Conservation (phyloP, 129 eudicot species). For the Calendula officinalis region DNA sequence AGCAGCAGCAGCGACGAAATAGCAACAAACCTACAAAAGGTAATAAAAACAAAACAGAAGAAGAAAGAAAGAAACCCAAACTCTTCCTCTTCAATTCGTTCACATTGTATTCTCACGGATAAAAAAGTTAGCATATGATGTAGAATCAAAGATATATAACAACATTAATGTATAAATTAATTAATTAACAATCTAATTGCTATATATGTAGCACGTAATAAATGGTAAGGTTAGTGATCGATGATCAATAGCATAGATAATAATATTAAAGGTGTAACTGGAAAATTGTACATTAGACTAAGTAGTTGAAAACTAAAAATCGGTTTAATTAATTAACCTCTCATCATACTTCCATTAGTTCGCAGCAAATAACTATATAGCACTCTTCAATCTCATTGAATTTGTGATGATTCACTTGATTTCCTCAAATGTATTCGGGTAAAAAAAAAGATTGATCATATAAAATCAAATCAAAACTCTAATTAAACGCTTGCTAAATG, state of each 20-base stretch:
- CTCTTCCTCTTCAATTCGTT: slow-evolving; percentile 31
- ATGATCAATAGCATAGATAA: slow-evolving; percentile 15
- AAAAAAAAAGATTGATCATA: slow-evolving; percentile 23
- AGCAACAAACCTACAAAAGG: slow-evolving; percentile 49
- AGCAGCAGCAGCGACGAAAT: slow-evolving; percentile 38
- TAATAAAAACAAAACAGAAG: slow-evolving; percentile 49
- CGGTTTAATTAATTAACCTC: slow-evolving; percentile 24
- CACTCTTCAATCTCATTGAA: slow-evolving; percentile 27
- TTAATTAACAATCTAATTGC: too few species aligned
- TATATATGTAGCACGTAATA: too few species aligned
- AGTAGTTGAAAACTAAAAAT: slow-evolving; percentile 27
- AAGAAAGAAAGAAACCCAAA: slow-evolving; percentile 30
- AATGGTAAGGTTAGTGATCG: not conserved
- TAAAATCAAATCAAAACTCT: slow-evolving; percentile 29
- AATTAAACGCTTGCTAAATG: slow-evolving; percentile 3
- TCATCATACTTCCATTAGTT: slow-evolving; percentile 26
- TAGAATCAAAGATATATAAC: too few species aligned
- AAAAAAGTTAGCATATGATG: slow-evolving; percentile 21
- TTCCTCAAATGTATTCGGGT: slow-evolving; percentile 1
- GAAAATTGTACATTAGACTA: slow-evolving; percentile 44
- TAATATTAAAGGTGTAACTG: slow-evolving; percentile 28
- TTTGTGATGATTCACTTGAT: slow-evolving; percentile 17
- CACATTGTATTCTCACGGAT: slow-evolving; percentile 17
- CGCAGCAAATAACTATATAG: slow-evolving; percentile 37
- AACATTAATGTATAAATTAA: not conserved